Base-by-base conservation (phyloP, 257 asterid genomes). In the Solanum clarkiae region DNA sequence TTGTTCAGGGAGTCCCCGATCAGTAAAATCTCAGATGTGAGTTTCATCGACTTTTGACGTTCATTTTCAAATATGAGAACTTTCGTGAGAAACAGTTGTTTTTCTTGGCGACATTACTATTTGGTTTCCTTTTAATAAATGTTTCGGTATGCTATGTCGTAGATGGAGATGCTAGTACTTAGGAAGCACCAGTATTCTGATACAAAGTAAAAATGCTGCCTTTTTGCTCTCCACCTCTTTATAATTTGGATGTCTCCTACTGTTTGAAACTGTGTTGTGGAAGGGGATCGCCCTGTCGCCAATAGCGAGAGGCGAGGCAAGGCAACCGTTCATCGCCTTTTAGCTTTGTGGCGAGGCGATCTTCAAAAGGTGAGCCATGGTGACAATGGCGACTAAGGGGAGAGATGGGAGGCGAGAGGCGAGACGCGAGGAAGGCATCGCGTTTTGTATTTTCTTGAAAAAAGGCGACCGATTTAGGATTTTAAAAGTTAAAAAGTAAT, bases 1-100 rank as follows among this genome's bases (percentile, higher is more conserved):
- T 51, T 96, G 92, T 92, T 96, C 92, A 92, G 95, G 88, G 99
- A 96, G 89, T 96, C 98, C 47, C 40, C 92, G 2, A 87, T 96
- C 88, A 90, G 93, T 1, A 91, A 93, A 85, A 87, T 89, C 36
- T 92, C 95, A 57, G 96, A 94, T 86, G 98, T 94, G 91, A 93
- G 98, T 93, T 26, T 17, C 83, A 53, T 53, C 4, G 13, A 22
- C 10, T 77, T 26, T 16, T 15, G 22, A 24, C 17, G 12, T 84
- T 60, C 63, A 12, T 85, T 54, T 49, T 51, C 45, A 77, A 51
- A 15, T 51, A 51, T 77, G 82, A 51, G 8, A 75, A 14, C 63
- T 53, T 53, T 15, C 29, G 16, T 54, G 22, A 16, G 26, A 26
- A 15, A 26, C 16, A 77, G 16, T 15, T 75, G 9, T 24, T 15